A percentile compares a stretch with the other conserved stretches of the same genome.
Evolutionary conservation across 805 yeast genomes (phyloP).

Genomic region (Kluyveromyces lactis): DNA sequence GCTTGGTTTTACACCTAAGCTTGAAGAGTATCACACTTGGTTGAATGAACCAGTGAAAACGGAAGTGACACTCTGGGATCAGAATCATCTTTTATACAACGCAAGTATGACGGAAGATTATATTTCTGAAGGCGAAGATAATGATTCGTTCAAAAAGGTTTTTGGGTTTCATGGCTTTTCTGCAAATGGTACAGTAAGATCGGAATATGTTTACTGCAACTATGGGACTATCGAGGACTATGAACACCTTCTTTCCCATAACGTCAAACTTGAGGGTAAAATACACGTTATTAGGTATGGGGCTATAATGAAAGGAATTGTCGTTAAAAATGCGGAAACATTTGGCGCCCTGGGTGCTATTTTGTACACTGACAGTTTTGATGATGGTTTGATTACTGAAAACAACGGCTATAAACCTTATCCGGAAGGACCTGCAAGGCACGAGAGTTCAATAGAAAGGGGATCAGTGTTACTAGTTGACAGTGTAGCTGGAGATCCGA

Average conservation of each 20-base stretch:
- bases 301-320: conserved; percentile 41
- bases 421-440: conserved; percentile 62
- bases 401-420: conserved; percentile 48
- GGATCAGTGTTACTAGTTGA: conserved; percentile 52
- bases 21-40: conserved; percentile 51
- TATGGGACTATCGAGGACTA: conserved; percentile 55
- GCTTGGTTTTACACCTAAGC: conserved; percentile 41
- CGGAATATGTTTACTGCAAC: conserved; percentile 49
- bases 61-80: conserved; percentile 27
- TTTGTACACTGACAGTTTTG: conserved; percentile 34
- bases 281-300: conserved; percentile 54
- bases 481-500: conserved; percentile 67
- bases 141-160: conserved; percentile 31
- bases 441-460: conserved; percentile 51
- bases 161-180: conserved; percentile 59
- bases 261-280: conserved; percentile 42
- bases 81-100: conserved; percentile 33
- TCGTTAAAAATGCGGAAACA: conserved; percentile 52
- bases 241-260: conserved; percentile 29
- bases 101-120: conserved; percentile 46
- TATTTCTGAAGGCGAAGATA: conserved; percentile 33
- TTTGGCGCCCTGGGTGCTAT: conserved; percentile 57
- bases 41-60: conserved; percentile 44
- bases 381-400: conserved; percentile 48
- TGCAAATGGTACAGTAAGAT: conserved; percentile 51